Evolutionary conservation across 1,284 basidiomycete species (phyloP).

Genomic region (Naganishia sp.): DNA sequence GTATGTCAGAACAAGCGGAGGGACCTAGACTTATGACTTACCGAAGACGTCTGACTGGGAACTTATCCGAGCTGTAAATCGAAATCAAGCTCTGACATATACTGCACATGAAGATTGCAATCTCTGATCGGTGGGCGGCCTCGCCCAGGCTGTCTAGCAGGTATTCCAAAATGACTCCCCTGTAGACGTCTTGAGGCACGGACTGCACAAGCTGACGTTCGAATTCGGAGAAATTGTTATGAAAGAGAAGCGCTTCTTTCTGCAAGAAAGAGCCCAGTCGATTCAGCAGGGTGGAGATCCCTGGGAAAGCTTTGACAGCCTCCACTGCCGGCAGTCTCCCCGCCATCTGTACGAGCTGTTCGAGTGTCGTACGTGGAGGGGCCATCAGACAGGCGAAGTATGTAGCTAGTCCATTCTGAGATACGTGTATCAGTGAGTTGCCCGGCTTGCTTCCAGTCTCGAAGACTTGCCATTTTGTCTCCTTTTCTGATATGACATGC

Average conservation of each 20-base stretch:
- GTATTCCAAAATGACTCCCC: conserved; percentile 40
- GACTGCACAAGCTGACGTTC: background rate
- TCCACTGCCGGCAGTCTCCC: background rate
- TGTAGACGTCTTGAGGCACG: conserved; percentile 17
- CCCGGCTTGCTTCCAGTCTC: background rate
- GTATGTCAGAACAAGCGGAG: background rate
- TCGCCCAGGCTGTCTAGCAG: conserved; percentile 37
- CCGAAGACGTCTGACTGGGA: conserved; percentile 40
- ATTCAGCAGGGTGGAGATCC: conserved; percentile 11
- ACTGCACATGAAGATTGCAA: conserved; percentile 37
- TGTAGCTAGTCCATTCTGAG: conserved; percentile 22
- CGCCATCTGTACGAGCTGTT: background rate
- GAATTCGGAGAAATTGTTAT: conserved; percentile 16
- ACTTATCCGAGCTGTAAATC: conserved; percentile 39
- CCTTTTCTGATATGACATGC: conserved; percentile 71
- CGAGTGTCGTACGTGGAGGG: conserved; percentile 3
- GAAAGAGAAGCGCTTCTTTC: conserved; percentile 16
- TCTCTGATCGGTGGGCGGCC: conserved; percentile 37
- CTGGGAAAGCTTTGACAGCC: conserved; percentile 6
- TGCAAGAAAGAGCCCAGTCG: conserved; percentile 21
- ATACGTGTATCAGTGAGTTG: background rate
- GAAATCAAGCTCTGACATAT: conserved; percentile 39
- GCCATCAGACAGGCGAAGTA: conserved; percentile 6
- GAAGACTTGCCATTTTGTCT: conserved; percentile 52
- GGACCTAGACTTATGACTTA: background rate